phyloP scores from a whole-genome alignment of 2,329 filamentous ascomycete species.

The Sporothrix pseudoabietina region DNA sequence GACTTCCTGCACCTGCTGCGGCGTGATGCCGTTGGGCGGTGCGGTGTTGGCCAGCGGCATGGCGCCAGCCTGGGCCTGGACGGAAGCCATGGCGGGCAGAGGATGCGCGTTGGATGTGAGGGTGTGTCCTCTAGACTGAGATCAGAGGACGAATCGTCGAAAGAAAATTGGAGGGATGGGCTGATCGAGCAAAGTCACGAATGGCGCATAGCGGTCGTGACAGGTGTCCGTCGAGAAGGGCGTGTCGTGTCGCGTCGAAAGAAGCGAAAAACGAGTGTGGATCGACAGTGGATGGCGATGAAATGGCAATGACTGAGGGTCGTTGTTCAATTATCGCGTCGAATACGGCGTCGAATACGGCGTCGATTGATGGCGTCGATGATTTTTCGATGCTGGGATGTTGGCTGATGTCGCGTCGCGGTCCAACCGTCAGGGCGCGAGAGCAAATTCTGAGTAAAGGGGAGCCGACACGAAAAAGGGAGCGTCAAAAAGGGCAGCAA shows the following conservation, averaged over 20 bases:
- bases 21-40: slow-evolving; percentile 69
- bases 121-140: slow-evolving; percentile 1
- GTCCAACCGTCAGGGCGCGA: background rate
- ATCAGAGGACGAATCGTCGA: background rate
- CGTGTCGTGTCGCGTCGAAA: background rate
- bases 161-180: background rate
- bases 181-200: slow-evolving; percentile 15
- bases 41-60: slow-evolving; percentile 66
- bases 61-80: slow-evolving; percentile 67
- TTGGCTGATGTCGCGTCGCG: slow-evolving; percentile 6
- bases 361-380: slow-evolving; percentile 16
- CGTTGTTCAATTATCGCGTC: background rate
- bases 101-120: background rate
- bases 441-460: background rate
- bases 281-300: background rate
- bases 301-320: background rate
- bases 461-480: slow-evolving; percentile 9
- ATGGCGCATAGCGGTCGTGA: slow-evolving; percentile 27
- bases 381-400: background rate
- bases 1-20: slow-evolving; percentile 76
- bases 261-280: slow-evolving; percentile 1
- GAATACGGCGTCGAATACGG: background rate
- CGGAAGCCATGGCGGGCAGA: slow-evolving; percentile 69
- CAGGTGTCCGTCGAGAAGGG: background rate
- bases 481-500: background rate